A percentile compares a stretch with the other conserved stretches of the same genome.
Evolutionary conservation across 1,284 basidiomycete species (phyloP).

Genomic region (Apiotrichum gracile): DNA sequence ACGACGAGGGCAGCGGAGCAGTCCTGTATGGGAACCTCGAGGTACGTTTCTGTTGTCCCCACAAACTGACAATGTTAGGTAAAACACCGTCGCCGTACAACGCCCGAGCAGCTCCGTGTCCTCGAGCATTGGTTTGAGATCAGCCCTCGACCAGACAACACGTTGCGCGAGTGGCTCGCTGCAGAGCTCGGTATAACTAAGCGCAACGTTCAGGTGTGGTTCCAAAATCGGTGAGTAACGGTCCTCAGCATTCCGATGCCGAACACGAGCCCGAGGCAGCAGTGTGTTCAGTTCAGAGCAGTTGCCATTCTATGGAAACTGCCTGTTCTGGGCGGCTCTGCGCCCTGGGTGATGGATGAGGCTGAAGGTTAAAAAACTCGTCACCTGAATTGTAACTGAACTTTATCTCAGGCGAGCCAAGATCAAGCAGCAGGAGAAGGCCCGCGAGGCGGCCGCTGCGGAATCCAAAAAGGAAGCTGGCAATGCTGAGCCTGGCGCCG

Average conservation of each 20-base stretch:
- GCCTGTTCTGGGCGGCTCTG: not conserved
- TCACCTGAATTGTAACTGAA: not conserved
- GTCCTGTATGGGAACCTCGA: slow-evolving; percentile 27
- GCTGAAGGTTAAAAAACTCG: not conserved
- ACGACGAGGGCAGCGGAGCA: slow-evolving; percentile 16
- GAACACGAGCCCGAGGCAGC: not conserved
- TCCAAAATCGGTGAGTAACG: slow-evolving; percentile 69
- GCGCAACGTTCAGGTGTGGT: slow-evolving; percentile 90
- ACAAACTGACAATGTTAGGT: slow-evolving; percentile 53
- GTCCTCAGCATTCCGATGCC: too few relatives aligned
- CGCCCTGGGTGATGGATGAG: not conserved
- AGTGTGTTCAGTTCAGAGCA: not conserved
- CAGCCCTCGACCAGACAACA: slow-evolving; percentile 83
- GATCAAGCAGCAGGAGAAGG: slow-evolving; percentile 58
- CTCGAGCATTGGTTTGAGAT: slow-evolving; percentile 76
- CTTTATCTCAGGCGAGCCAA: slow-evolving; percentile 61
- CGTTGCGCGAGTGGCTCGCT: slow-evolving; percentile 69
- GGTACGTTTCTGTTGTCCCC: slow-evolving; percentile 8
- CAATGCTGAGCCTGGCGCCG: not conserved
- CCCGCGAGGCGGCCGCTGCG: slow-evolving; percentile 27
- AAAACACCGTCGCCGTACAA: slow-evolving; percentile 81
- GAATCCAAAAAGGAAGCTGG: slow-evolving; percentile 11
- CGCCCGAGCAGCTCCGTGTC: slow-evolving; percentile 71
- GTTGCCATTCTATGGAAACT: not conserved
- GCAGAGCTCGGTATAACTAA: slow-evolving; percentile 81